phyloP scores from a whole-genome alignment of 225 moss, liverwort and hornwort genomes.

The Lunularia cruciata region DNA sequence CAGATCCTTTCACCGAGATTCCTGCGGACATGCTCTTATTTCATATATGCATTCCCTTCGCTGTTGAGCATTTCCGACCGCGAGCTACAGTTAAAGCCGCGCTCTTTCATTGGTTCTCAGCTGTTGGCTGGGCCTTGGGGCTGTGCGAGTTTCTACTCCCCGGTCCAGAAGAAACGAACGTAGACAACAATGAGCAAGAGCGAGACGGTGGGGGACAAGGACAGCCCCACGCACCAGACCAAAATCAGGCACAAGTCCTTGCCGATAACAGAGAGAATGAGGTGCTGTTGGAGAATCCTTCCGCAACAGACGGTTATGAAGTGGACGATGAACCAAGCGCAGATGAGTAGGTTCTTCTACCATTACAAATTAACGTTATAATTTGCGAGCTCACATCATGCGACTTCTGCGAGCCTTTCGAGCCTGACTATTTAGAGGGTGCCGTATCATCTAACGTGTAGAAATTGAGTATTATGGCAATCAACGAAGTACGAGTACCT shows the following conservation, averaged over 20 bases:
- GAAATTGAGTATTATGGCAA: no score
- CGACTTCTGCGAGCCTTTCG: no score
- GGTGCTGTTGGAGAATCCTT: conserved; percentile 33
- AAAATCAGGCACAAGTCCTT: conserved; percentile 5
- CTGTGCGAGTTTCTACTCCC: conserved; percentile 87
- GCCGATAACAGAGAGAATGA: conserved; percentile 40
- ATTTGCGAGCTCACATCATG: no score
- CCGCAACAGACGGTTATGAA: conserved; percentile 22
- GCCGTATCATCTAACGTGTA: no score
- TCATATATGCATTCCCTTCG: conserved; percentile 97
- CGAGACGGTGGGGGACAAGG: conserved; percentile 19
- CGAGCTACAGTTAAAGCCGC: conserved; percentile 88
- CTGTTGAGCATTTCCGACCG: conserved; percentile 94
- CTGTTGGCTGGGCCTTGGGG: conserved; percentile 82
- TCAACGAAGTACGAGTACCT: no score
- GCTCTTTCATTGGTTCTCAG: conserved; percentile 85
- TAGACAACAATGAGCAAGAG: conserved; percentile 53
- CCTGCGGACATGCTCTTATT: conserved; percentile 99
- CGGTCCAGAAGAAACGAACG: conserved; percentile 60
- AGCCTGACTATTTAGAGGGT: no score
- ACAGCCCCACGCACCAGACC: conserved; percentile 14
- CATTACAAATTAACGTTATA: no score
- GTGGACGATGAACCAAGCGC: conserved; percentile 29
- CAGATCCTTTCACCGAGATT: conserved; percentile 98
- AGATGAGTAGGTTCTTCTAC: conserved; percentile 44